Evolutionary conservation across 164 flowering plant species (phyloP).

Genomic region (Umbellularia californica): DNA sequence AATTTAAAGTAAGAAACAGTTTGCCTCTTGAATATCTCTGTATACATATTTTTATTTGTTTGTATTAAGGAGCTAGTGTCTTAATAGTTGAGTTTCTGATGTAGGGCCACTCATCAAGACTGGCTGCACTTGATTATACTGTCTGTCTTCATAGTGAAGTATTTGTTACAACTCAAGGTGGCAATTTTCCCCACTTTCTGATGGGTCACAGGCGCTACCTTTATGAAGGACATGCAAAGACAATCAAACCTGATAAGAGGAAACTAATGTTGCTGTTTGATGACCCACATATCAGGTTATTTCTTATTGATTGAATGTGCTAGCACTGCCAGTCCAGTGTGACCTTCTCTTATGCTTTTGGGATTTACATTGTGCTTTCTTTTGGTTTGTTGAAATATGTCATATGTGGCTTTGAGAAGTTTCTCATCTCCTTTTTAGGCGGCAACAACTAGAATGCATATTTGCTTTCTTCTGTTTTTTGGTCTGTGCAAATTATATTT

Average conservation of each 20-base stretch:
- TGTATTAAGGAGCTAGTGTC: too few relatives aligned
- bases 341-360: background rate
- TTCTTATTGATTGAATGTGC: background rate
- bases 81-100: constrained; percentile 24
- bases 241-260: constrained; percentile 84
- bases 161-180: constrained; percentile 94
- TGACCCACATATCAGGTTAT: constrained; percentile 62
- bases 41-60: background rate
- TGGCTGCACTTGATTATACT: constrained; percentile 95
- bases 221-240: constrained; percentile 83
- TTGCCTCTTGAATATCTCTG: too few relatives aligned
- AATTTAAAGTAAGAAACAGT: too few relatives aligned
- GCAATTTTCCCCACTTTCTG: constrained; percentile 95
- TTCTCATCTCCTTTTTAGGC: background rate
- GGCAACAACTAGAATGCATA: background rate
- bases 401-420: background rate
- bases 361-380: background rate
- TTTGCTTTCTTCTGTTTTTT: too few relatives aligned
- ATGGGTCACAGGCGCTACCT: constrained; percentile 91
- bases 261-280: constrained; percentile 73
- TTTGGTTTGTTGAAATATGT: background rate
- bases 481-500: too few relatives aligned
- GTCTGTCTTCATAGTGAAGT: constrained; percentile 93
- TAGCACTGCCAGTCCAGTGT: background rate
- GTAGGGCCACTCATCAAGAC: constrained; percentile 87